Evolutionary conservation across 257 asterid species (phyloP).

Genomic region (Pogostemon cablin): DNA sequence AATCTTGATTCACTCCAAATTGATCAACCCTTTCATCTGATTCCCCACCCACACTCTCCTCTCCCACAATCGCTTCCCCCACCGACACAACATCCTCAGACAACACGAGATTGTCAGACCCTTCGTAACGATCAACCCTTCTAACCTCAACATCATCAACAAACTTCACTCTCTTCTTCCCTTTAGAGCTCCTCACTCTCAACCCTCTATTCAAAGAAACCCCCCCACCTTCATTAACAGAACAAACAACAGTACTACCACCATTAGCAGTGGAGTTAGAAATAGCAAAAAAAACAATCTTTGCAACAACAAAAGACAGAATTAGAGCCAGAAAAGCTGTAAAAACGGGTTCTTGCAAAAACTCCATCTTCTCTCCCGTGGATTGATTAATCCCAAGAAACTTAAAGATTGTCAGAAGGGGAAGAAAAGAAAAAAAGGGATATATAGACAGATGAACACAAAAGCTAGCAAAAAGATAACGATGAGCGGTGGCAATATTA

Average conservation of each 20-base stretch:
- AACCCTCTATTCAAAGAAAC: slow-evolving; percentile 37
- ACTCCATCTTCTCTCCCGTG: slow-evolving; percentile 40
- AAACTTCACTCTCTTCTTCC: slow-evolving; percentile 51
- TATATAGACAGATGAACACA: slow-evolving; percentile 20
- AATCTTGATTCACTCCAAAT: slow-evolving; percentile 32
- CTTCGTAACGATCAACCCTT: slow-evolving; percentile 47
- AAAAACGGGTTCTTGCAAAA: slow-evolving; percentile 48
- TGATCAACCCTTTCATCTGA: slow-evolving; percentile 32
- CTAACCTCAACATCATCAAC: slow-evolving; percentile 52
- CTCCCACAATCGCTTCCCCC: slow-evolving; percentile 23
- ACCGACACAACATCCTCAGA: neutral
- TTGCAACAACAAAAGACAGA: slow-evolving; percentile 48
- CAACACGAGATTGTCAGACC: slow-evolving; percentile 38
- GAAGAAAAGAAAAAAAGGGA: slow-evolving; percentile 3
- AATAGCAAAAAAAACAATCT: slow-evolving; percentile 49
- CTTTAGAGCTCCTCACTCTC: slow-evolving; percentile 41
- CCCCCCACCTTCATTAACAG: slow-evolving; percentile 38
- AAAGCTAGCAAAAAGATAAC: slow-evolving; percentile 34
- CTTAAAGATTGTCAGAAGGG: slow-evolving; percentile 33
- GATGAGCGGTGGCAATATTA: slow-evolving; percentile 32
- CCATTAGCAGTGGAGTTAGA: slow-evolving; percentile 29
- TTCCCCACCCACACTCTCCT: slow-evolving; percentile 24
- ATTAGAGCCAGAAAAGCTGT: slow-evolving; percentile 51
- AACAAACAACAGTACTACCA: slow-evolving; percentile 20
- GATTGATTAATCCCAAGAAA: slow-evolving; percentile 17